These are phyloP conservation scores for Pontederia paniculata DNA, from an alignment of 176 grass and related monocot species.

Conservation along the genomic window DNA sequence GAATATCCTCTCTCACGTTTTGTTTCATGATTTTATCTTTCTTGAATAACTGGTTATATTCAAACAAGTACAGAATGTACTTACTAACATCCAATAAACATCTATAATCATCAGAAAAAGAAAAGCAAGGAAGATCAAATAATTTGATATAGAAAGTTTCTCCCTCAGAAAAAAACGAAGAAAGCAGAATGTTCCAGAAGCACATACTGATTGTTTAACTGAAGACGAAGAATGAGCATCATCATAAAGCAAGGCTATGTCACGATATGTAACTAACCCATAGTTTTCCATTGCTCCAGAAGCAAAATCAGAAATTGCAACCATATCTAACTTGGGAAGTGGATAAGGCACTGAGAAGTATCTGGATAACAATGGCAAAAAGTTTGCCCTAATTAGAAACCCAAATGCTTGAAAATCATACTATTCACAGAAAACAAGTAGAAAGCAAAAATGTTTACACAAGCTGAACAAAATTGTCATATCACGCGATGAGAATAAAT, in stretches of 20 bases:
- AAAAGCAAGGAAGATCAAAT: neutral
- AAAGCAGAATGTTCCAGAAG: constrained; percentile 4
- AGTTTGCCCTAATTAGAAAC: neutral
- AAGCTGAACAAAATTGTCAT: neutral
- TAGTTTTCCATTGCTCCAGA: constrained; percentile 92
- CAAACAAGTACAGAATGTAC: too few relatives aligned
- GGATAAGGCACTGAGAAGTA: constrained; percentile 85
- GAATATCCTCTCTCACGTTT: neutral
- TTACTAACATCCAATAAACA: neutral
- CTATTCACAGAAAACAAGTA: too few relatives aligned
- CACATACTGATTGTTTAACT: constrained; percentile 41
- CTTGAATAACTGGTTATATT: too few relatives aligned
- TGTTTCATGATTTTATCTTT: neutral
- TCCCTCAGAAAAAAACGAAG: too few relatives aligned
- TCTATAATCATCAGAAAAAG: constrained; percentile 6
- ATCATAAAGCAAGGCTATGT: constrained; percentile 71
- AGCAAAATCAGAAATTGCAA: constrained; percentile 84
- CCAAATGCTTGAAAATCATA: neutral
- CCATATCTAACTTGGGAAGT: constrained; percentile 94
- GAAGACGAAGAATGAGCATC: constrained; percentile 39
- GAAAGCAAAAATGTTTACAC: neutral
- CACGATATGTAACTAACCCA: constrained; percentile 70
- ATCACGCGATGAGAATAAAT: constrained; percentile 1
- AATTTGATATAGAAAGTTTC: neutral
- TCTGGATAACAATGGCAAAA: constrained; percentile 26